A percentile compares a stretch with the other conserved stretches of the same genome.
These are phyloP conservation scores for Blastobotrys raffinosifermentans DNA, from an alignment of 1,139 yeast species.

Conservation along the genomic window DNA sequence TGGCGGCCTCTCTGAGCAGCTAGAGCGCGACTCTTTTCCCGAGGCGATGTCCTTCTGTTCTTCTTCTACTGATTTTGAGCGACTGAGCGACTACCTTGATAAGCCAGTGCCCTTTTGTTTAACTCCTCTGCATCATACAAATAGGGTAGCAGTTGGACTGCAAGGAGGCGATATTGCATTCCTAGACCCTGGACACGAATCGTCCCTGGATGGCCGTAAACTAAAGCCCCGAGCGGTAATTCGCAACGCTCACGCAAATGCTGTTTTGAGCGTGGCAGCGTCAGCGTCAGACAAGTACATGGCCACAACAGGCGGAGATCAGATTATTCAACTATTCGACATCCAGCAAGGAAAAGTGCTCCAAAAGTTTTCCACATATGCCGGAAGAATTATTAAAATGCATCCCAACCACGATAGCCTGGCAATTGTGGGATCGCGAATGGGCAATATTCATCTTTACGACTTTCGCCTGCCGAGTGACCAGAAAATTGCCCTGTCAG, in stretches of 20 bases:
- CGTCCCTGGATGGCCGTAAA: too few relatives aligned
- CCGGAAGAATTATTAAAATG: neutral
- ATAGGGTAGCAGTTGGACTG: constrained; percentile 5
- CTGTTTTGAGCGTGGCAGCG: constrained; percentile 5
- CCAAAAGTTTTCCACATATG: neutral
- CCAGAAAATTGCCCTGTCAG: too few relatives aligned
- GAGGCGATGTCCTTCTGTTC: constrained; percentile 6
- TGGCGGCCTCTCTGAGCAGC: too few relatives aligned
- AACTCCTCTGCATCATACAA: neutral
- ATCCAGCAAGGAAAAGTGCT: neutral
- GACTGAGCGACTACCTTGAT: neutral
- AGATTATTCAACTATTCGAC: neutral
- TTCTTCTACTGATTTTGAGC: neutral
- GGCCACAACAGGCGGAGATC: constrained; percentile 3
- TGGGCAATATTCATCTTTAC: too few relatives aligned
- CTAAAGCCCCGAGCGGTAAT: neutral
- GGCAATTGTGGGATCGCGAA: neutral
- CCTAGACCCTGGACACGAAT: neutral
- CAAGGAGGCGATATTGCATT: constrained; percentile 6
- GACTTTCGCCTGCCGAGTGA: too few relatives aligned
- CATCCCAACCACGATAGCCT: neutral
- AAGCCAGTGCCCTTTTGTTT: constrained; percentile 5
- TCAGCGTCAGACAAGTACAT: constrained; percentile 1
- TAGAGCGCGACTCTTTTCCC: neutral
- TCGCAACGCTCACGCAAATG: neutral